These are phyloP conservation scores for Sonneratia alba DNA, from an alignment of 345 rosid genomes.

Conservation along the genomic window DNA sequence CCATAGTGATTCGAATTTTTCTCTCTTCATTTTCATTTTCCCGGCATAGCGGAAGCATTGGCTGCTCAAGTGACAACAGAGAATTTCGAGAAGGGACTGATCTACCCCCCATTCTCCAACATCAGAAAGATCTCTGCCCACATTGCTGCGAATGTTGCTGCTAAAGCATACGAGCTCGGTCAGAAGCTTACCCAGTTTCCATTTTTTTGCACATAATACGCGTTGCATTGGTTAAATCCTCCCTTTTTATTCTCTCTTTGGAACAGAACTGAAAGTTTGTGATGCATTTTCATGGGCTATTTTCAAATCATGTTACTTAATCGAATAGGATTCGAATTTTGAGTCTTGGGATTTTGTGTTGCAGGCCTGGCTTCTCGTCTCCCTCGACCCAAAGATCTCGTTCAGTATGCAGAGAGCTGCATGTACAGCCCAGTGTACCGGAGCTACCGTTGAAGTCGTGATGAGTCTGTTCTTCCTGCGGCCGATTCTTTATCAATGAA, in stretches of 20 bases:
- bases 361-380: slow-evolving; percentile 82
- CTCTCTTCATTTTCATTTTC: not conserved
- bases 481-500: not conserved
- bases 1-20: not conserved
- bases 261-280: too few relatives aligned
- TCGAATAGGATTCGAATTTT: not conserved
- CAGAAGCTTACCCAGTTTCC: slow-evolving; percentile 14
- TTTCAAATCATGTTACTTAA: not conserved
- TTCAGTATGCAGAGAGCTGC: slow-evolving; percentile 83
- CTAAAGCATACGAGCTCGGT: slow-evolving; percentile 91
- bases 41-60: slow-evolving; percentile 76
- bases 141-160: slow-evolving; percentile 86
- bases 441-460: slow-evolving; percentile 49
- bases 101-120: slow-evolving; percentile 85
- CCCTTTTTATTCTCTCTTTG: too few relatives aligned
- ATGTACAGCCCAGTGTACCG: slow-evolving; percentile 88
- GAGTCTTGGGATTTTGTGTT: not conserved
- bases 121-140: slow-evolving; percentile 84
- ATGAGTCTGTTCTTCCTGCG: not conserved
- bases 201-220: not conserved
- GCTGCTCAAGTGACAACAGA: slow-evolving; percentile 67
- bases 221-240: not conserved
- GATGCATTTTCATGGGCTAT: not conserved
- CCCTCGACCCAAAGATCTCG: slow-evolving; percentile 78
- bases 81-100: slow-evolving; percentile 61